These are phyloP conservation scores for Phialophora verrucosa DNA, from an alignment of 2,329 filamentous ascomycete species.

Conservation along the genomic window DNA sequence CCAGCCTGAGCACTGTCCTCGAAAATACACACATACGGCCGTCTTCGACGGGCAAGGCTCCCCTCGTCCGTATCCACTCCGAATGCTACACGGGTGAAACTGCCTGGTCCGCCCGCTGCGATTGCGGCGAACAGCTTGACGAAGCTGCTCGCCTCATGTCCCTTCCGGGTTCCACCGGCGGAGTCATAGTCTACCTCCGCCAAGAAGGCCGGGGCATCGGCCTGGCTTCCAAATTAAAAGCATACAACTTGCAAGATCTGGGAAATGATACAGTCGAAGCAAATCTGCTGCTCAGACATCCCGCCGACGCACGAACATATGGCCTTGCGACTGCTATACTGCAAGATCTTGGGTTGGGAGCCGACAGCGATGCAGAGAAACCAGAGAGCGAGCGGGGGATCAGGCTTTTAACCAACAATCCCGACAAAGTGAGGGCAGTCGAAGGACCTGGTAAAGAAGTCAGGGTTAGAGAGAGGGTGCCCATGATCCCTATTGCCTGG, in stretches of 20 bases:
- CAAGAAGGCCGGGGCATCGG: constrained; percentile 97
- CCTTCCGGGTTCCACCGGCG: constrained; percentile 67
- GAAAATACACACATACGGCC: constrained; percentile 14
- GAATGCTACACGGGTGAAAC: constrained; percentile 99
- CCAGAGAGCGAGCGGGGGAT: constrained; percentile 55
- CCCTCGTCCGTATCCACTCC: constrained; percentile 92
- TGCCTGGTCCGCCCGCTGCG: constrained; percentile 95
- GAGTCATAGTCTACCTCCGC: constrained; percentile 92
- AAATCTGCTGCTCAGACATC: constrained; percentile 86
- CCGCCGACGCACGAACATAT: constrained; percentile 92
- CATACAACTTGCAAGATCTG: constrained; percentile 95
- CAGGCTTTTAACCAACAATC: constrained; percentile 90
- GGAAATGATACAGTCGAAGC: constrained; percentile 98
- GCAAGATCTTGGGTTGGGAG: constrained; percentile 75
- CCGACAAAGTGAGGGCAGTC: constrained; percentile 92
- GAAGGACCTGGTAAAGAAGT: constrained; percentile 90
- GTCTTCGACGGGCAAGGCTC: constrained; percentile 50
- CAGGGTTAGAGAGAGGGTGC: constrained; percentile 83
- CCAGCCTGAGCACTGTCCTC: constrained; percentile 23
- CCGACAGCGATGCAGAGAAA: constrained; percentile 57
- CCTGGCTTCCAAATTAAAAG: constrained; percentile 92
- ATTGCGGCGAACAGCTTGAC: constrained; percentile 96
- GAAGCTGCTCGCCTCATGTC: constrained; percentile 95
- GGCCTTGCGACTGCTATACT: constrained; percentile 96
- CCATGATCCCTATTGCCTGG: constrained; percentile 96